Base-by-base conservation (phyloP, 257 asterid genomes). In the Petunia secreta region DNA sequence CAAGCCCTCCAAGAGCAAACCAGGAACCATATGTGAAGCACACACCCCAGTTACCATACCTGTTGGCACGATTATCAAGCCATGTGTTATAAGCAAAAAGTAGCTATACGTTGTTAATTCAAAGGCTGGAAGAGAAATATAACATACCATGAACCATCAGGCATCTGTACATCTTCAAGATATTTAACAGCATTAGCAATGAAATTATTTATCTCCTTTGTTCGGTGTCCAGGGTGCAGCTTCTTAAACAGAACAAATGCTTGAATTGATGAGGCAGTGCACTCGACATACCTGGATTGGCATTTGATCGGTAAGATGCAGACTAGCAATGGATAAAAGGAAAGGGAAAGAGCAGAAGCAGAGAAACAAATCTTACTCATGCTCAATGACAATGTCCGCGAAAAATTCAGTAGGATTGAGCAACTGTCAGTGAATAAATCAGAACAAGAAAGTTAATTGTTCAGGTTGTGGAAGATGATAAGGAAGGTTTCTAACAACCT, bases 1-100 rank as follows among this genome's bases (percentile, higher is more conserved):
- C 84, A 10, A 94, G 85, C 25, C 96, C 98, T 80, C 90, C 94
- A 4, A 91, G 92, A 6, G 98, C 95, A 62, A 92, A 92, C 97
- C 95, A 94, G 43, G 91, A 80, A 1, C 93, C 97, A 75, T 94
- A 94, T 36, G 91, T 94, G 85, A 92, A 94, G 85, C 98, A 94
- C 50, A 94, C 91, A 6, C 95, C 98, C 97, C 93, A 94, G 75
- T 84, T 88, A 43, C 98, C 98, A 39, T 89, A 87, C 97, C 95
- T 89, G 53, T 66, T 16, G 10, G 50, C 63, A 63, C 75, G 66
- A 71, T 62, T 46, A 9, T n/a, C n/a, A n/a, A n/a, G n/a, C n/a
- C 41, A 39, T 62, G n/a, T 16, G 11, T 3, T 41, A 67, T 74
- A 14, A 11, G 25, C 25, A 25, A 25, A 25, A 25, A 25, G 25